These are phyloP conservation scores for Citrus maxima DNA, from an alignment of 345 rosid genomes.

Conservation along the genomic window DNA sequence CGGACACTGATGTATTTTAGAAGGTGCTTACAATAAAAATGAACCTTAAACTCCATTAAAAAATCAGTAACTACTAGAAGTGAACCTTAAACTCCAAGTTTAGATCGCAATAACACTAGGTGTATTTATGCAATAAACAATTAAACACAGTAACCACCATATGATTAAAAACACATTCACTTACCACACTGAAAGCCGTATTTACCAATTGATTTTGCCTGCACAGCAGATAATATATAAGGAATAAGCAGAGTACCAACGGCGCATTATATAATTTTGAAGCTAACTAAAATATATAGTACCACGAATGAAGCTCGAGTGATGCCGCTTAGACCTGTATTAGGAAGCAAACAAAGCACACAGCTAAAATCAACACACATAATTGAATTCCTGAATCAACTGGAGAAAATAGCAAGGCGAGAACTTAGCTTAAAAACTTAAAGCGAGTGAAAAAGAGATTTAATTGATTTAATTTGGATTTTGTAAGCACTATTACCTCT, in stretches of 20 bases:
- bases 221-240: conserved; percentile 15
- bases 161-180: neutral
- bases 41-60: neutral
- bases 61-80: neutral
- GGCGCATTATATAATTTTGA: neutral
- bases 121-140: neutral
- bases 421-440: neutral
- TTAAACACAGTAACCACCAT: neutral
- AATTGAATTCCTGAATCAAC: neutral
- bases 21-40: neutral
- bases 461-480: neutral
- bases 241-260: neutral
- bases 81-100: neutral
- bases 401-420: neutral
- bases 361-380: neutral
- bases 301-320: conserved; percentile 75
- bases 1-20: neutral
- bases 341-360: neutral
- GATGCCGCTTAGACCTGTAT: conserved; percentile 60
- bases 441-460: neutral
- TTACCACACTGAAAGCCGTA: conserved; percentile 72
- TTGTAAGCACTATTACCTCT: conserved; percentile 33
- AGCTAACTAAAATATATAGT: conserved; percentile 8
- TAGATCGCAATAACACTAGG: neutral
- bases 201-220: conserved; percentile 66